Conservation (phyloP, 1,284 basidiomycete genomes). For the Ganoderma sinense region DNA sequence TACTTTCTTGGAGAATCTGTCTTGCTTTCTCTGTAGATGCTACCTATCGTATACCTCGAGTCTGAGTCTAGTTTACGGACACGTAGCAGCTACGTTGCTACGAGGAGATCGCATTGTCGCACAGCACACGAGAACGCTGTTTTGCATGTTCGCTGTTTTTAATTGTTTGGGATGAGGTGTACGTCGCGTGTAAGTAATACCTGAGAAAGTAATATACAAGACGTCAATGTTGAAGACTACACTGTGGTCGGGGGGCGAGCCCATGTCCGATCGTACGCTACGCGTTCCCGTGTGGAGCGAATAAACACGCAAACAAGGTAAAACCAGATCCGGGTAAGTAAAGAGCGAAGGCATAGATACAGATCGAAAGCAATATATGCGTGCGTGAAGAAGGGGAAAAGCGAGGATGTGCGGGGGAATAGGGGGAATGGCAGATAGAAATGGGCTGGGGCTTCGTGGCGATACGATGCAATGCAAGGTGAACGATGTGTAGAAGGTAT, state of each 20-base stretch:
- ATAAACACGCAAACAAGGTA: conserved; percentile 7
- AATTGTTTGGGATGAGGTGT: conserved; percentile 9
- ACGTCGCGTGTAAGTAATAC: conserved; percentile 11
- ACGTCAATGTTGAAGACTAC: conserved; percentile 15
- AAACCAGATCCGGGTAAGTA: conserved; percentile 6
- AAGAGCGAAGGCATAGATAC: conserved; percentile 7
- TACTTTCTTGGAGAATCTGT: too few relatives aligned
- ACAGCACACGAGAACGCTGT: neutral
- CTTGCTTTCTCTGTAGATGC: neutral
- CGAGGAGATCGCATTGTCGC: neutral
- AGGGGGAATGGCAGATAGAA: neutral
- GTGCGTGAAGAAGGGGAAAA: conserved; percentile 14
- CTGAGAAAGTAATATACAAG: conserved; percentile 24
- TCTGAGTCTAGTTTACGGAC: neutral
- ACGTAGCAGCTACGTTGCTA: neutral
- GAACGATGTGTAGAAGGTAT: conserved; percentile 5
- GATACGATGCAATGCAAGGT: neutral
- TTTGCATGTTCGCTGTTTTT: conserved; percentile 17
- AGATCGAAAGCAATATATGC: conserved; percentile 14
- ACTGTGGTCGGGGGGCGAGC: neutral
- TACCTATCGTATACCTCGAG: neutral
- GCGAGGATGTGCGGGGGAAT: conserved; percentile 2
- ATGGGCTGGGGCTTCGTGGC: neutral
- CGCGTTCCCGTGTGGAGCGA: conserved; percentile 5
- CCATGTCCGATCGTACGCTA: neutral